Base-by-base conservation (phyloP, 345 rosid species). In the Turnera subulata region DNA sequence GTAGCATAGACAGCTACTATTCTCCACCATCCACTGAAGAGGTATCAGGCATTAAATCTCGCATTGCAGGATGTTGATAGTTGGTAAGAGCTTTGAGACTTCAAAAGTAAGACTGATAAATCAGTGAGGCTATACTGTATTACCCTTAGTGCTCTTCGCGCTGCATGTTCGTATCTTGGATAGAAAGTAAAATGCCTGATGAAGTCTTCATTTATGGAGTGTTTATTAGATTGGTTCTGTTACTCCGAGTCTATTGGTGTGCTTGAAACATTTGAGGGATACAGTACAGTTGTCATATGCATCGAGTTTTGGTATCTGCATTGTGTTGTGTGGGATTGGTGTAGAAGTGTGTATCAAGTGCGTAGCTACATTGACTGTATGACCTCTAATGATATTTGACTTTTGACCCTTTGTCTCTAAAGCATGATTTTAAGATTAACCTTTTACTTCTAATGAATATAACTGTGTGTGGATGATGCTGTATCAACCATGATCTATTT, bases 31-130 rank as follows among this genome's bases (percentile, higher is more conserved):
- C 84, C 82, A 84, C 78, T 56, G 89, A 82, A 67, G 92, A 89
- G 95, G 91, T 89, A 82, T 86, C 85, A 76, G 81, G 84, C 92
- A 71, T 78, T 84, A 74, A 62, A 64, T 75, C 82, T 77, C 84
- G 71, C 82, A 58, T 75, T 85, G 90, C 85, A 72, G 81, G 88
- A 72, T 86, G 78, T 76, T 76, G 74, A 80, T 83, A 73, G 98
- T 86, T 76, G 98, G 96, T 92, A 89, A 92, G 98, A 84, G 91
- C 89, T 91, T 81, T 67, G 76, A 77, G 85, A 76, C 82, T 88
- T 72, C 56, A 70, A 71, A 76, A 62, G 67, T 72, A 59, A 78
- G 59, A 72, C 68, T 77, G 76, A 55, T 78, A 65, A 77, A 81
- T 76, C 78, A 80, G 84, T 73, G 68, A 79, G 84, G 67, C 80